Evolutionary conservation across 2,329 filamentous ascomycete species (phyloP).

Genomic region (Aspergillus proliferans): DNA sequence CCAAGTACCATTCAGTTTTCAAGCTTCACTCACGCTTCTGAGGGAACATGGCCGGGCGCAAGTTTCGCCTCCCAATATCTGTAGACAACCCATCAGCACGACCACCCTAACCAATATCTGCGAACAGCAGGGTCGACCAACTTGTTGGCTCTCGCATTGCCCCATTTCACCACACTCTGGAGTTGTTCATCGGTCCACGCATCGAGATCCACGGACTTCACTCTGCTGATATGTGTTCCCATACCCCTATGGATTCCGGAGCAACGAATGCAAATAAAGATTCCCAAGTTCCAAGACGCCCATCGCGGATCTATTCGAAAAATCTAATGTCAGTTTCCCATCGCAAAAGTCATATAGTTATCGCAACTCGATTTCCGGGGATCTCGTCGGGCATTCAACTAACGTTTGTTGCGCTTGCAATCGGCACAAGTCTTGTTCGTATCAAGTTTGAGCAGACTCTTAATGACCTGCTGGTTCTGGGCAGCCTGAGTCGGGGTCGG

Average conservation of each 20-base stretch:
- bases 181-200: slow-evolving; percentile 98
- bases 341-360: not conserved
- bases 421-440: slow-evolving; percentile 95
- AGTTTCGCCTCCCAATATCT: slow-evolving; percentile 93
- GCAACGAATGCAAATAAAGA: slow-evolving; percentile 97
- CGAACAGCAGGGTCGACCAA: slow-evolving; percentile 35
- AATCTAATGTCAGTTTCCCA: slow-evolving; percentile 11
- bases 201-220: slow-evolving; percentile 97
- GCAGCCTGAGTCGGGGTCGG: slow-evolving; percentile 80
- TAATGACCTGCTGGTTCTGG: slow-evolving; percentile 89
- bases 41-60: slow-evolving; percentile 82
- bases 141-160: slow-evolving; percentile 93
- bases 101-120: not conserved
- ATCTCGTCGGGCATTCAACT: slow-evolving; percentile 28
- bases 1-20: not conserved
- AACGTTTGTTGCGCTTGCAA: slow-evolving; percentile 98
- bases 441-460: slow-evolving; percentile 89
- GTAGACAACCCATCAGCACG: slow-evolving; percentile 9
- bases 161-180: slow-evolving; percentile 89
- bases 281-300: slow-evolving; percentile 97
- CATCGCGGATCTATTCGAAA: slow-evolving; percentile 74
- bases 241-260: slow-evolving; percentile 98
- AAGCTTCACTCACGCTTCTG: slow-evolving; percentile 59
- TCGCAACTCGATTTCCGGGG: not conserved
- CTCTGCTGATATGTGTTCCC: slow-evolving; percentile 96